Evolutionary conservation across 495 filamentous ascomycete genomes (phyloP), one percentile per base, ranked within the genome.

Genomic region (Stereocaulon alpinum): DNA sequence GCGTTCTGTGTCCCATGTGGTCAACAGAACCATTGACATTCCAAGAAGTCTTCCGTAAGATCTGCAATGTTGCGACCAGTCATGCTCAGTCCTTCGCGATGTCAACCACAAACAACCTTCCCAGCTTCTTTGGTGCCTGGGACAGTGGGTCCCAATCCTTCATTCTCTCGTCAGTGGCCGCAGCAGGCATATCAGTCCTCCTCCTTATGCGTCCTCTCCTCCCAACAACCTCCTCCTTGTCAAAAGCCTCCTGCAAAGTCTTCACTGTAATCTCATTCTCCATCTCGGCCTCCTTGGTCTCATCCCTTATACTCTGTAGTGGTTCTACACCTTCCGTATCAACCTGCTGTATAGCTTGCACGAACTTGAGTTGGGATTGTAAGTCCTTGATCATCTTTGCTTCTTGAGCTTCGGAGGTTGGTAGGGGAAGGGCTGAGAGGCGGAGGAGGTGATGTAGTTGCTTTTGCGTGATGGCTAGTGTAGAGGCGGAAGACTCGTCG

Each of bases 351-450:
- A 97, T 85, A 56, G 86, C 82, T 56, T 79, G 81, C 42, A 97
- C 89, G 66, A 99, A 97, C 65, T 89, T 85, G 0, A 99, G 80
- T 65, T 99, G 93, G 11, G 88, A 83, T 45, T 83, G 76, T 7
- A 99, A 78, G 0, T 86, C 89, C 20, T 78, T 63, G 6, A 93
- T 74, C 82, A 95, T 88, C 10, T 72, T 64, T 0, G 71, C 55
- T 64, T 89, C 82, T 64, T 85, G 81, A 32, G 73, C 77, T 9
- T 72, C 64, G 18, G 74, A 77, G 14, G 74, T 65, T 2, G 93
- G 91, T 7, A 77, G 77, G 0, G 92, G 89, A 0, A 97, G 84
- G 34, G 93, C 90, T 7, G 91, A 95, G 59, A 98, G 84, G 17
- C 89, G 87, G 43, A 95, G 85, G 12, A 99, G 85, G 71, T 96